Percentiles rank a stretch among this genome's conserved stretches.
These are phyloP conservation scores for Eucalyptus sp. DNA, from an alignment of 345 rosid species.

Conservation along the genomic window DNA sequence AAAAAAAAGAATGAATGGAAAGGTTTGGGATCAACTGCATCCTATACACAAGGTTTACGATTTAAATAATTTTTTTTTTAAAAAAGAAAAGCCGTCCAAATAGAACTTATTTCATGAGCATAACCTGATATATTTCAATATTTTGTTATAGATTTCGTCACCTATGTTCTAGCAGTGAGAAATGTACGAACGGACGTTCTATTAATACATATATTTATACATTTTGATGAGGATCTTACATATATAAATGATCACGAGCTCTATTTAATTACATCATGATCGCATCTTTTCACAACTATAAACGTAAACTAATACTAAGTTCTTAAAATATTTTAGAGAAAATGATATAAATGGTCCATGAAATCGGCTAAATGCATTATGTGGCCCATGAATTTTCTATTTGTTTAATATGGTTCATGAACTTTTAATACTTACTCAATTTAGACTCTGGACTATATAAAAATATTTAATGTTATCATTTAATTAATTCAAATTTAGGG, in stretches of 20 bases:
- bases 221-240: neutral
- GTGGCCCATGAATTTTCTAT: rapidly evolving
- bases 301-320: neutral
- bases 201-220: neutral
- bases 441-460: rapidly evolving
- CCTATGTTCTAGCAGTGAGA: neutral
- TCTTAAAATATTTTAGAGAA: neutral
- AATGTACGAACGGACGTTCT: neutral
- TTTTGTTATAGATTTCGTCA: neutral
- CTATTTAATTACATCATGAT: neutral
- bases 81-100: neutral
- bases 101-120: neutral
- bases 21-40: neutral
- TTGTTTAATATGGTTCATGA: rapidly evolving
- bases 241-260: neutral
- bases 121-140: neutral
- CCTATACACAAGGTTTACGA: neutral
- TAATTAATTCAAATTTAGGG: rapidly evolving
- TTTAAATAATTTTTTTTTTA: neutral
- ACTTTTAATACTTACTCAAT: rapidly evolving
- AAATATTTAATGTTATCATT: no score
- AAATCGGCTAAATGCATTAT: rapidly evolving
- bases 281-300: neutral
- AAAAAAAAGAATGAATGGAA: neutral
- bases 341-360: rapidly evolving